Evolutionary conservation across 371 early-diverging fungal species (phyloP), one percentile per base, ranked within the genome.

Genomic region (Entomophthora muscae): DNA sequence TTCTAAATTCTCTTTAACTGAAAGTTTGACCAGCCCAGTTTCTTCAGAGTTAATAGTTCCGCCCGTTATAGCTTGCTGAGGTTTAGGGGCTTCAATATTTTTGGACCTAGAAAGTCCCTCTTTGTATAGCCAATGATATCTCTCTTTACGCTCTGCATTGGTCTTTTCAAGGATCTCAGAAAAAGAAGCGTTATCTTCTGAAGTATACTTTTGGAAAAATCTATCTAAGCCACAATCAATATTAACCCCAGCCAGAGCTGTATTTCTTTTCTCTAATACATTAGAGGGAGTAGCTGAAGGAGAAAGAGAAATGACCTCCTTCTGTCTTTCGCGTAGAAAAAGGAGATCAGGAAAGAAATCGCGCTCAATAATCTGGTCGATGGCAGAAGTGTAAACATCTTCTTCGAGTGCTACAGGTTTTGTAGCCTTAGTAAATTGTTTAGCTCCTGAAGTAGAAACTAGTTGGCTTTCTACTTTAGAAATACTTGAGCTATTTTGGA

Each of bases 111-210:
- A n/a, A n/a, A n/a, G n/a, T n/a, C n/a, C 84, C 57, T 78, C 76
- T 17, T 88, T 83, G 64, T 77, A 87, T 32, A 82, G 69, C 89
- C 89, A 89, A 32, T 75, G 70, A 62, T 82, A 81, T 63, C 83
- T 77, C 57, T 80, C 77, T 57, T 73, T 70, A 51, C 74, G 70
- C 31, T 78, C 77, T 21, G 75, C 69, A 52, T 87, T 86, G 26
- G 78, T 73, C 59, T 77, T 78, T 64, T 83, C 80, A 10, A 91
- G 32, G 13, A 90, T 68, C 23, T 76, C 78, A 29, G 71, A 65
- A 69, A 91, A 91, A 1, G 88, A 85, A 2, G 86, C 82, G 69
- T 90, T 88, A 69, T 90, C 90, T 66, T 90, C 89, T 66, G 81
- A 80, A 1, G 89, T 89, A 69, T 86, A 87, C 10, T 71, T 66